Evolutionary conservation across 306 rosid genomes (phyloP).

Genomic region (Vicia villosa): DNA sequence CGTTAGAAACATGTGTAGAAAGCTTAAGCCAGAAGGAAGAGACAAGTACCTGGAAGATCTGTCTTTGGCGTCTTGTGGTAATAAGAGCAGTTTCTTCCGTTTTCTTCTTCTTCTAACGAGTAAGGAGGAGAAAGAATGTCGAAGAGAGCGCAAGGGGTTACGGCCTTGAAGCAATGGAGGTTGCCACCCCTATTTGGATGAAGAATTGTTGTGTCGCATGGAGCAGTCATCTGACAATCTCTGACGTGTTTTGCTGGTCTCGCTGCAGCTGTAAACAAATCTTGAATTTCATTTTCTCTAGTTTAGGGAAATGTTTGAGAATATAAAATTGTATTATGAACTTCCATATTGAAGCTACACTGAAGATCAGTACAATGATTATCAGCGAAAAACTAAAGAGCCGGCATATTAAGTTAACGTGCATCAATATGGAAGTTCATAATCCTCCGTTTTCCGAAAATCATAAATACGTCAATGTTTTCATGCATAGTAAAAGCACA

Average conservation of each 20-base stretch:
- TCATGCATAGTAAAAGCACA: background rate
- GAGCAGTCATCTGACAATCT: slow-evolving; percentile 50
- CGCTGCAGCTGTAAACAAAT: slow-evolving; percentile 31
- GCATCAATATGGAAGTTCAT: slow-evolving; percentile 23
- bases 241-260: slow-evolving; percentile 45
- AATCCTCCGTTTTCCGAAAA: slow-evolving; percentile 4
- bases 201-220: slow-evolving; percentile 43
- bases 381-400: background rate
- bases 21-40: slow-evolving; percentile 5
- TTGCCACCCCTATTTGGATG: slow-evolving; percentile 52
- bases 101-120: slow-evolving; percentile 38
- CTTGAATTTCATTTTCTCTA: background rate
- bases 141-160: slow-evolving; percentile 52
- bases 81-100: slow-evolving; percentile 51
- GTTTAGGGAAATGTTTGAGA: slow-evolving; percentile 12
- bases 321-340: slow-evolving; percentile 2
- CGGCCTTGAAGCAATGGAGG: slow-evolving; percentile 49
- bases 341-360: background rate
- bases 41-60: slow-evolving; percentile 44
- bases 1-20: slow-evolving; percentile 13
- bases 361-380: slow-evolving; percentile 11
- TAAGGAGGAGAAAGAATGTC: slow-evolving; percentile 54
- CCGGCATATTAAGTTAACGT: background rate
- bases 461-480: background rate
- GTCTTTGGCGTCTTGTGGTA: slow-evolving; percentile 33